Percentiles rank a stretch among this genome's conserved stretches.
These are phyloP conservation scores for Cladophialophora psammophila DNA, from an alignment of 2,329 filamentous ascomycete genomes.

Conservation along the genomic window DNA sequence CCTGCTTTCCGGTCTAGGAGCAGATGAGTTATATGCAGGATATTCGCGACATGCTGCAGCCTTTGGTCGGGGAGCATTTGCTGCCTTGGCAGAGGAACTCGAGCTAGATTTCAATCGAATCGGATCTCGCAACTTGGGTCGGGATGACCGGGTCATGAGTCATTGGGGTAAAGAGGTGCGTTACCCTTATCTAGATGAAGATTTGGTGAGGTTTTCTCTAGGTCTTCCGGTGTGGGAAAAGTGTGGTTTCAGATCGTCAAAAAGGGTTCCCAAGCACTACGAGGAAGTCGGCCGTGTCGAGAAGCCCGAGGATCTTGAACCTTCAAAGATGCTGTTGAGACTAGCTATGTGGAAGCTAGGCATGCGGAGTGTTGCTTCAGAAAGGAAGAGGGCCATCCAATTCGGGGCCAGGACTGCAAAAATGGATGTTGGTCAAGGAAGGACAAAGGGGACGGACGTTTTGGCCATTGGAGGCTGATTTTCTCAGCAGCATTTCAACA, in stretches of 20 bases:
- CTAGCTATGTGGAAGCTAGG: constrained; percentile 77
- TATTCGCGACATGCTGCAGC: constrained; percentile 85
- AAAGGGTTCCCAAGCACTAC: constrained; percentile 33
- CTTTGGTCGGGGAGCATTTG: constrained; percentile 72
- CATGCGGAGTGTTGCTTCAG: constrained; percentile 74
- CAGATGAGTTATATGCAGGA: constrained; percentile 94
- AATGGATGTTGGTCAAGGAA: constrained; percentile 67
- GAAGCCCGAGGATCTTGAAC: constrained; percentile 62
- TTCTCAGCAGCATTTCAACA: background rate
- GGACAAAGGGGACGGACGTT: constrained; percentile 72
- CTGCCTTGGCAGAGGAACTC: constrained; percentile 79
- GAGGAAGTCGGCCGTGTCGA: constrained; percentile 18
- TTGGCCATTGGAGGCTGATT: constrained; percentile 35
- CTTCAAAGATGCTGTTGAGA: constrained; percentile 81
- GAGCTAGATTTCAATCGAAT: constrained; percentile 84
- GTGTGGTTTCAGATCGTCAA: constrained; percentile 74
- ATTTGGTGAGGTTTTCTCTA: constrained; percentile 82
- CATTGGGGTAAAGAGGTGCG: constrained; percentile 88
- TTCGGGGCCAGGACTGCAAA: constrained; percentile 84
- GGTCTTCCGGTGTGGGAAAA: constrained; percentile 79
- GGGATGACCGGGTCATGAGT: constrained; percentile 89
- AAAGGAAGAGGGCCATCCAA: constrained; percentile 93
- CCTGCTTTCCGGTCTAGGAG: constrained; percentile 88
- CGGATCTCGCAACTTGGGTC: constrained; percentile 90
- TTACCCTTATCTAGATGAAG: constrained; percentile 90